Evolutionary conservation across 768 basidiomycete genomes (phyloP).

Genomic region (Pholiota conissans): DNA sequence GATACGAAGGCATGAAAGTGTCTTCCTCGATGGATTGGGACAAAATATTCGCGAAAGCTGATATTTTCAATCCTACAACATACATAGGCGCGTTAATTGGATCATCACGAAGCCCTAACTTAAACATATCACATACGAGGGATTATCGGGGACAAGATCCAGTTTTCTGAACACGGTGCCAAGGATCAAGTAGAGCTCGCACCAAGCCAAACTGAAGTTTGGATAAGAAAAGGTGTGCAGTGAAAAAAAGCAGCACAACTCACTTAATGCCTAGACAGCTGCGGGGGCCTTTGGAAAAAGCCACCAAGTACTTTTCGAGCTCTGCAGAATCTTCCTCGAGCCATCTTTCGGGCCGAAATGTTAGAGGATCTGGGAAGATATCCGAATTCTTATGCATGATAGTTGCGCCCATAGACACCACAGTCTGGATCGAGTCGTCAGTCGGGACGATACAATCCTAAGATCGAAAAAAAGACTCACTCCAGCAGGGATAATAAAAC

Average conservation of each 20-base stretch:
- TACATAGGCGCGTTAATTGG: not conserved
- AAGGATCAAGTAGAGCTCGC: constrained; percentile 41
- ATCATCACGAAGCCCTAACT: not conserved
- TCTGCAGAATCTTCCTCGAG: constrained; percentile 30
- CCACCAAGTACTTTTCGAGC: constrained; percentile 40
- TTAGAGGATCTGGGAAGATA: constrained; percentile 39
- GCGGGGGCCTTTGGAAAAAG: constrained; percentile 46
- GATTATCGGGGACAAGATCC: constrained; percentile 30
- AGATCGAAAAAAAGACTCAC: constrained; percentile 22
- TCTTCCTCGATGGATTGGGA: constrained; percentile 32
- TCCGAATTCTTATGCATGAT: constrained; percentile 38
- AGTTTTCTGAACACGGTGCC: constrained; percentile 40
- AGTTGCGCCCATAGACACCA: constrained; percentile 38
- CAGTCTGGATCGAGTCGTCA: constrained; percentile 27
- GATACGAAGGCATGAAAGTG: constrained; percentile 31
- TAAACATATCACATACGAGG: constrained; percentile 27
- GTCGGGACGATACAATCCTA: not conserved
- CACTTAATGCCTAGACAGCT: constrained; percentile 46
- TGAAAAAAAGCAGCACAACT: constrained; percentile 10
- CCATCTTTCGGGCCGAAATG: constrained; percentile 45
- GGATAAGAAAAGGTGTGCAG: not conserved
- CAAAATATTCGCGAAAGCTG: constrained; percentile 35
- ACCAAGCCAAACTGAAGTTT: constrained; percentile 38
- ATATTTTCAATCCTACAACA: constrained; percentile 29
- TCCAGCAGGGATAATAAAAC: constrained; percentile 34